A percentile compares a stretch with the other conserved stretches of the same genome.
Conservation (phyloP, 1,139 yeast genomes). For the Hemisphaericaspora lyxosophila region DNA sequence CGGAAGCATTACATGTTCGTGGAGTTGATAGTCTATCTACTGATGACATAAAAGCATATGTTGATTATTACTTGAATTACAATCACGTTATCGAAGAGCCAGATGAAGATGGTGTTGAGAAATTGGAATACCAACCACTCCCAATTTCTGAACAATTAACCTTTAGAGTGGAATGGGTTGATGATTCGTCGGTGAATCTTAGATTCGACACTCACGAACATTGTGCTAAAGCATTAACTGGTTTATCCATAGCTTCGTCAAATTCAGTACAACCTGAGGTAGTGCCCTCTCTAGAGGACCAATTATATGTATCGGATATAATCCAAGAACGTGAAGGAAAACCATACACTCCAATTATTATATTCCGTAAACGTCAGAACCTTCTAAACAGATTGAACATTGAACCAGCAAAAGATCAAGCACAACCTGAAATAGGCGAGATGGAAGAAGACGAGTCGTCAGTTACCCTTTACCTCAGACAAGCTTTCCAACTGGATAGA, state of each 20-base stretch:
- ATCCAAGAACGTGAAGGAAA: slow-evolving; percentile 38
- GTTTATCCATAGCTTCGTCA: slow-evolving; percentile 25
- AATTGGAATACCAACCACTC: slow-evolving; percentile 22
- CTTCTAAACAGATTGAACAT: slow-evolving; percentile 33
- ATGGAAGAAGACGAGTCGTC: slow-evolving; percentile 49
- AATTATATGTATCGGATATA: slow-evolving; percentile 21
- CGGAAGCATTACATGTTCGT: slow-evolving; percentile 51
- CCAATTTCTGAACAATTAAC: slow-evolving; percentile 30
- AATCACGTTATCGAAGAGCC: slow-evolving; percentile 16
- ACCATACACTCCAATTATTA: slow-evolving; percentile 38
- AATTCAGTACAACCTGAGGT: slow-evolving; percentile 16
- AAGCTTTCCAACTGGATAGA: slow-evolving; percentile 53
- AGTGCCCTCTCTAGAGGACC: background rate
- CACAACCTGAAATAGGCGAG: slow-evolving; percentile 9
- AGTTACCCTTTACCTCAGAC: slow-evolving; percentile 45
- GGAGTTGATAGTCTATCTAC: slow-evolving; percentile 75
- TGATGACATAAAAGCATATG: slow-evolving; percentile 57
- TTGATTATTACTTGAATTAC: slow-evolving; percentile 51
- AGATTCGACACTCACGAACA: slow-evolving; percentile 50
- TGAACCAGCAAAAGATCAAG: background rate
- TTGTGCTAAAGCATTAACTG: slow-evolving; percentile 39
- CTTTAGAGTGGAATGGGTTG: slow-evolving; percentile 67
- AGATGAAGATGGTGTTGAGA: slow-evolving; percentile 12
- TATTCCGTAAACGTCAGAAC: slow-evolving; percentile 34
- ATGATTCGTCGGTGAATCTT: slow-evolving; percentile 59